phyloP scores from a whole-genome alignment of 306 rosid species.

The Albizia julibrissin region DNA sequence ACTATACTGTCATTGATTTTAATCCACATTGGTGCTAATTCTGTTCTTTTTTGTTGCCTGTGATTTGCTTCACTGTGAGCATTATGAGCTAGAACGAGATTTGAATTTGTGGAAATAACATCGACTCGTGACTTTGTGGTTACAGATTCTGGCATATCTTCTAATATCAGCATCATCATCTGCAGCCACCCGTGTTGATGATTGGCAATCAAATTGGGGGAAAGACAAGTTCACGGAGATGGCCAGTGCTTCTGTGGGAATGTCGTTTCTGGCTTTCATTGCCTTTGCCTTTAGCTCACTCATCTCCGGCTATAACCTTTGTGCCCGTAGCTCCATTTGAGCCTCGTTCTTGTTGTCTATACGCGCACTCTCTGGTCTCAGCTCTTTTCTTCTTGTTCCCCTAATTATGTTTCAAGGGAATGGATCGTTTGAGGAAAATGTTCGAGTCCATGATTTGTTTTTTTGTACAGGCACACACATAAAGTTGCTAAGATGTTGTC shows the following conservation, averaged over 20 bases:
- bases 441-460: slow-evolving; percentile 22
- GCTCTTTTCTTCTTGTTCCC: slow-evolving; percentile 4
- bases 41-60: neutral
- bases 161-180: slow-evolving; percentile 92
- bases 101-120: neutral
- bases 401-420: slow-evolving; percentile 19
- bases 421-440: slow-evolving; percentile 31
- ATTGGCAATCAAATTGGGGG: slow-evolving; percentile 99
- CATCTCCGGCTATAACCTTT: slow-evolving; percentile 82
- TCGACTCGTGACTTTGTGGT: neutral
- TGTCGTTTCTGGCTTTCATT: slow-evolving; percentile 85
- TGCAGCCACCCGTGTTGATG: slow-evolving; percentile 85
- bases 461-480: slow-evolving; percentile 50
- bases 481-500: slow-evolving; percentile 31
- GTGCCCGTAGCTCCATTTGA: slow-evolving; percentile 47
- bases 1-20: neutral
- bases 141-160: slow-evolving; percentile 89
- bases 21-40: neutral
- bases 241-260: slow-evolving; percentile 87
- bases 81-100: neutral
- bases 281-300: slow-evolving; percentile 92
- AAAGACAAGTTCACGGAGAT: slow-evolving; percentile 88
- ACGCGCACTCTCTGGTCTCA: neutral
- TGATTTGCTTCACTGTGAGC: neutral
- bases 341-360: slow-evolving; percentile 13